Conservation (phyloP, 2,329 filamentous ascomycete genomes). For the Cucurbitaria berberidis region DNA sequence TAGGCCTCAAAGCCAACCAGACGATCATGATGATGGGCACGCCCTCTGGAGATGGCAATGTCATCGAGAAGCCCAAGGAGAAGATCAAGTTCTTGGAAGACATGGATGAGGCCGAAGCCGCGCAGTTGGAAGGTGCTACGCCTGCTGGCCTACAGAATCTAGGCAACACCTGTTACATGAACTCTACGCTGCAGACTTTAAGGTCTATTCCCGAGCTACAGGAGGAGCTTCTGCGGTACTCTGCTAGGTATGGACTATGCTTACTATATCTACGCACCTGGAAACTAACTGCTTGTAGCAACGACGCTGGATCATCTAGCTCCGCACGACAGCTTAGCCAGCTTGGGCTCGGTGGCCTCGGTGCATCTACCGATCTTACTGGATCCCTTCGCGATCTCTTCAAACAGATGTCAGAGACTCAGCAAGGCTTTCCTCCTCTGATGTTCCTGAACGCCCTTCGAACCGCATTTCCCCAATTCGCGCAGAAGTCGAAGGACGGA, state of each 20-base stretch:
- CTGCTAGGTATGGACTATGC: constrained; percentile 38
- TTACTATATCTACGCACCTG: not conserved
- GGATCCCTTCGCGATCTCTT: constrained; percentile 81
- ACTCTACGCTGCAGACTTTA: constrained; percentile 93
- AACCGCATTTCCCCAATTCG: constrained; percentile 86
- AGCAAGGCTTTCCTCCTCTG: constrained; percentile 82
- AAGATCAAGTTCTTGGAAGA: constrained; percentile 90
- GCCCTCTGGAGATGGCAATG: constrained; percentile 68
- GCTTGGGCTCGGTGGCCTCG: constrained; percentile 64
- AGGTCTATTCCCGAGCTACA: constrained; percentile 90
- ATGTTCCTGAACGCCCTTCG: constrained; percentile 83
- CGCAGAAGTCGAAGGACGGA: constrained; percentile 81
- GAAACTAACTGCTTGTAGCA: constrained; percentile 29
- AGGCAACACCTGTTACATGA: constrained; percentile 98
- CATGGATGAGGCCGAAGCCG: constrained; percentile 93
- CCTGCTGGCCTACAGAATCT: constrained; percentile 90
- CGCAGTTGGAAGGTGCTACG: constrained; percentile 79
- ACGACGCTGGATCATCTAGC: constrained; percentile 38
- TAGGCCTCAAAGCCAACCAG: constrained; percentile 85
- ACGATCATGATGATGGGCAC: constrained; percentile 97
- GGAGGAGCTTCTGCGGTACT: constrained; percentile 73
- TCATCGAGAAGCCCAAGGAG: constrained; percentile 76
- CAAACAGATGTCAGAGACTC: constrained; percentile 86
- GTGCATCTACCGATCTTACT: constrained; percentile 72
- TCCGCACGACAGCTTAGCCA: constrained; percentile 50